These are phyloP conservation scores for Wickerhamomyces sydowiorum DNA, from an alignment of 805 yeast species.

Conservation along the genomic window DNA sequence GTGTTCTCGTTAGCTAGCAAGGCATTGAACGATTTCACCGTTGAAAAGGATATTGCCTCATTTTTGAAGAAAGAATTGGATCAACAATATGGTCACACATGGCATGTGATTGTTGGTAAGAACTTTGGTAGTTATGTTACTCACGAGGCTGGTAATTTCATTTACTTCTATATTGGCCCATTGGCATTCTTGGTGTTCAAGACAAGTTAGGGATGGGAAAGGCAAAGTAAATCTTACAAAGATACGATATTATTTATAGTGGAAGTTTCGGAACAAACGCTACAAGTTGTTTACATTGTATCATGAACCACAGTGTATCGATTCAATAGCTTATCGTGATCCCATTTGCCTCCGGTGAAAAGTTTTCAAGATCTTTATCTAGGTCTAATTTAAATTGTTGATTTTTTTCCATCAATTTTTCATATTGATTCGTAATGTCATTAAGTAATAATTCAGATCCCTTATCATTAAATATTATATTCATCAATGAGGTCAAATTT, in stretches of 20 bases:
- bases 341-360: not conserved
- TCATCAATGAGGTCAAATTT: slow-evolving; percentile 4
- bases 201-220: slow-evolving; percentile 38
- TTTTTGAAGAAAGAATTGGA: slow-evolving; percentile 61
- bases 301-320: too few relatives aligned
- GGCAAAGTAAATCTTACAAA: too few relatives aligned
- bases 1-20: slow-evolving; percentile 42
- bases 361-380: slow-evolving; percentile 1
- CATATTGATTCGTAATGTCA: slow-evolving; percentile 1
- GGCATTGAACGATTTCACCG: slow-evolving; percentile 36
- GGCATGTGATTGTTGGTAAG: slow-evolving; percentile 81
- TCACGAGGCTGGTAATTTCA: slow-evolving; percentile 68
- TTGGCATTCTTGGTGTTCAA: slow-evolving; percentile 66
- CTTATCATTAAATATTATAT: not conserved
- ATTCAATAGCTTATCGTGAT: too few relatives aligned
- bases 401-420: slow-evolving; percentile 1
- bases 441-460: slow-evolving; percentile 1
- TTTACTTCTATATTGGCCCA: slow-evolving; percentile 66
- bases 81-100: slow-evolving; percentile 56
- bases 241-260: too few relatives aligned
- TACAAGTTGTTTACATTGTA: too few relatives aligned
- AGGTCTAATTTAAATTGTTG: not conserved
- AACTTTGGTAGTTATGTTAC: slow-evolving; percentile 77
- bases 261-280: too few relatives aligned
- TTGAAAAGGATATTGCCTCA: slow-evolving; percentile 62